Conservation (phyloP, 2,329 filamentous ascomycete species). For the Trichoderma cornu-damae region DNA sequence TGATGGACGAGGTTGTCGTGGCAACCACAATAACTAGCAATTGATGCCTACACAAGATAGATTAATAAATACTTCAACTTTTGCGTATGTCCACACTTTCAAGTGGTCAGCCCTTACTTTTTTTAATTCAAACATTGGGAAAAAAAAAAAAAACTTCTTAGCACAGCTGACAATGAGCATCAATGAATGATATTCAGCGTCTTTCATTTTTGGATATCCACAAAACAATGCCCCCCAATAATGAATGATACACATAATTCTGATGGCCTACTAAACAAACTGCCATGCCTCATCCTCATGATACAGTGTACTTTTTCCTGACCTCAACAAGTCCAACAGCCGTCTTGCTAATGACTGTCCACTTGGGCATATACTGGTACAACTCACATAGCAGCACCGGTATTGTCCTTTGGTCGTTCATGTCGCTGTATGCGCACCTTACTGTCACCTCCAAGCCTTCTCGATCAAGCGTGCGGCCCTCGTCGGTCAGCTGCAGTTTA, state of each 20-base stretch:
- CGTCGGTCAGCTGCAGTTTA: slow-evolving; percentile 27
- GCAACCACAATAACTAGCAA: background rate
- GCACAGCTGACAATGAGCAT: background rate
- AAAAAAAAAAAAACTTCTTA: too few relatives aligned
- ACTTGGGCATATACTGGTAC: slow-evolving; percentile 67
- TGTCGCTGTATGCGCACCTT: slow-evolving; percentile 83
- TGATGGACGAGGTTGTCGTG: background rate
- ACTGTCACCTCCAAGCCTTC: slow-evolving; percentile 56
- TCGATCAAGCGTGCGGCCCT: slow-evolving; percentile 21
- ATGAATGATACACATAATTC: background rate
- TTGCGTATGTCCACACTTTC: background rate
- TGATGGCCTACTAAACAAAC: background rate
- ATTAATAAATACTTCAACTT: background rate
- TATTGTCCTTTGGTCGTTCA: slow-evolving; percentile 64
- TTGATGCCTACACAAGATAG: background rate
- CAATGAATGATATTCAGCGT: background rate
- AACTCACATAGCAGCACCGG: slow-evolving; percentile 83
- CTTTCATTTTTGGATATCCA: background rate
- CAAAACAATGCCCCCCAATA: background rate
- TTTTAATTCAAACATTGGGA: too few relatives aligned
- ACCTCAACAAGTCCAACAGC: slow-evolving; percentile 78
- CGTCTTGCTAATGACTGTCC: slow-evolving; percentile 72
- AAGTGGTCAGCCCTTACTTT: too few relatives aligned
- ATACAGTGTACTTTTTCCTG: slow-evolving; percentile 54
- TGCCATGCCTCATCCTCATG: background rate